Evolutionary conservation across 2,329 filamentous ascomycete species (phyloP).

Genomic region (Microsporum canis): DNA sequence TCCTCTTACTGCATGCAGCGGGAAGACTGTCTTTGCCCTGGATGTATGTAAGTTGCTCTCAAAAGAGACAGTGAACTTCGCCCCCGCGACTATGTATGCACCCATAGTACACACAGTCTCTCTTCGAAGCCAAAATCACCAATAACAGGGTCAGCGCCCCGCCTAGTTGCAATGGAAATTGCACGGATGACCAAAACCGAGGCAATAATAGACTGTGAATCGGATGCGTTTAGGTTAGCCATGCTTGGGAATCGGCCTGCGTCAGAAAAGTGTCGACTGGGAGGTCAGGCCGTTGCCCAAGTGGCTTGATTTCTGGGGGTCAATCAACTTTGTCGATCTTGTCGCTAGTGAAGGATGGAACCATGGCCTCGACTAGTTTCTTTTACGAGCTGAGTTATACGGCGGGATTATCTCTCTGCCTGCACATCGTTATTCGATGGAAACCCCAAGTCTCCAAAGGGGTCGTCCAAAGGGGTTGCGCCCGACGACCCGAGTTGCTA

Average conservation of each 20-base stretch:
- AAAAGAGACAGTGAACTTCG: background rate
- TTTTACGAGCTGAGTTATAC: background rate
- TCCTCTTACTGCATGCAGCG: background rate
- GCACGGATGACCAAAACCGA: background rate
- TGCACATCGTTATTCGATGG: background rate
- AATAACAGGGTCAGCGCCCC: background rate
- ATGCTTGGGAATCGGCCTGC: background rate
- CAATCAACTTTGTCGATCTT: background rate
- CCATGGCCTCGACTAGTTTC: background rate
- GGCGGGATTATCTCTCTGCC: background rate
- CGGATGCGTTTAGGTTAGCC: background rate
- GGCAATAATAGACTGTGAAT: background rate
- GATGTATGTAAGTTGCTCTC: background rate
- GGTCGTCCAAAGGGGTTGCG: background rate
- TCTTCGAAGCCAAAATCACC: background rate
- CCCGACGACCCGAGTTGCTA: background rate
- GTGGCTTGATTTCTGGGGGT: background rate
- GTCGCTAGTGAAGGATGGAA: constrained; percentile 2
- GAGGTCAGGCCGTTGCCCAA: background rate
- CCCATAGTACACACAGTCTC: background rate
- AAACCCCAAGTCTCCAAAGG: background rate
- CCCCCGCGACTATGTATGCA: background rate
- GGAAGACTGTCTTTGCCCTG: background rate
- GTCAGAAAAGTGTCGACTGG: background rate
- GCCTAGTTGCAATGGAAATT: background rate